Conservation (phyloP, 306 rosid species). For the Medicago truncatula region DNA sequence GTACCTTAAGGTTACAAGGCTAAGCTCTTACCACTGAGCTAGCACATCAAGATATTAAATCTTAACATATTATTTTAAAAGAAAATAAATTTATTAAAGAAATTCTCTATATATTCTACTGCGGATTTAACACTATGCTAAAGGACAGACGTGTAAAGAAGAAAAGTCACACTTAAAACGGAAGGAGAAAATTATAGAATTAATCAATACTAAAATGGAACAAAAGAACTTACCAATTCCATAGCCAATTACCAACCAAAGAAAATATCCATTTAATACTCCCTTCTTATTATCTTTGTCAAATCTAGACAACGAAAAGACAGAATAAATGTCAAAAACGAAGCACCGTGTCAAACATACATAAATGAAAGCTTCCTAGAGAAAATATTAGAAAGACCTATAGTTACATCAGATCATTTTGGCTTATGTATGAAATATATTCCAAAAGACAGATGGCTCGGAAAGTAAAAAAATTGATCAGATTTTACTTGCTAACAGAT, state of each 20-base stretch:
- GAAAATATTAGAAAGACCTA: constrained; percentile 22
- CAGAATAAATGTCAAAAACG: constrained; percentile 32
- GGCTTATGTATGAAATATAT: constrained; percentile 24
- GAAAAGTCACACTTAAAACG: no score
- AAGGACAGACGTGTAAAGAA: no score
- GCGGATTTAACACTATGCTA: no score
- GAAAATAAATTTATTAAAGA: no score
- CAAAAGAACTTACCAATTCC: constrained; percentile 74
- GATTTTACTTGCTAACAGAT: background rate
- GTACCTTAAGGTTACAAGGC: no score
- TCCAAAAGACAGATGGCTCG: background rate
- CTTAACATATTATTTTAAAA: no score
- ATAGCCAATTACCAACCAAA: constrained; percentile 84
- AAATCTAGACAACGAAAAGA: constrained; percentile 63
- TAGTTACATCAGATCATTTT: constrained; percentile 17
- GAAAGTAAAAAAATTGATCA: background rate
- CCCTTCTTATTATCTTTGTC: constrained; percentile 82
- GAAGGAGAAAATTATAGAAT: constrained; percentile 21
- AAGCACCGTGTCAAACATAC: constrained; percentile 18
- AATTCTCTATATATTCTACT: no score
- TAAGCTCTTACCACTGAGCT: no score
- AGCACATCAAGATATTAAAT: no score
- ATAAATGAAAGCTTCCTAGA: constrained; percentile 23
- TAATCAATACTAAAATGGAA: constrained; percentile 28
- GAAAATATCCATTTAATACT: constrained; percentile 67